Conservation (phyloP, 768 basidiomycete genomes). For the Boletus edulis region DNA sequence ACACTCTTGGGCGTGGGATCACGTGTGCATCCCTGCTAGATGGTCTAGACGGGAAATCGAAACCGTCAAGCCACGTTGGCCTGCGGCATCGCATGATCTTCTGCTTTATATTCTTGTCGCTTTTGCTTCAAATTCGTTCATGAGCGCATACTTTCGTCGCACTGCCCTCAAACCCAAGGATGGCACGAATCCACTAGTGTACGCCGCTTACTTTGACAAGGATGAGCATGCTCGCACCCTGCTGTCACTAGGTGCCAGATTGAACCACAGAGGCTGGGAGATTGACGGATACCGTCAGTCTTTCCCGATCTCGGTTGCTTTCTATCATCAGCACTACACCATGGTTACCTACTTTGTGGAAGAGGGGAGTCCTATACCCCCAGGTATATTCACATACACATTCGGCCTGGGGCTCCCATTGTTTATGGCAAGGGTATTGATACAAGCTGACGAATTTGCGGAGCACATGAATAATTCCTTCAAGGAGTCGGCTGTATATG, state of each 20-base stretch:
- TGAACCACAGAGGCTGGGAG: background rate
- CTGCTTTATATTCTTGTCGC: background rate
- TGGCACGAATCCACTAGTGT: constrained; percentile 3
- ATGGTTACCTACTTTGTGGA: background rate
- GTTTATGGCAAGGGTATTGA: background rate
- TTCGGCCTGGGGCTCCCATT: background rate
- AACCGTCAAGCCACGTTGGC: background rate
- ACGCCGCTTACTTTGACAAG: constrained; percentile 1
- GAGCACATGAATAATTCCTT: background rate
- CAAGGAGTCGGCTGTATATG: background rate
- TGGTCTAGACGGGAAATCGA: too few relatives aligned
- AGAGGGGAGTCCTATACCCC: background rate
- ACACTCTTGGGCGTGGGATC: background rate
- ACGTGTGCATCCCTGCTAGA: background rate
- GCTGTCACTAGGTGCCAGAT: background rate
- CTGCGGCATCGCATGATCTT: background rate
- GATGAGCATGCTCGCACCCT: background rate
- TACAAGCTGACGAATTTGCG: background rate
- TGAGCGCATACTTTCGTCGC: background rate
- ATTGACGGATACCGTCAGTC: background rate
- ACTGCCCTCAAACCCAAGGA: background rate
- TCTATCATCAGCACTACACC: background rate
- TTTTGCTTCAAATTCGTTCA: background rate
- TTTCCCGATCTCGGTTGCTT: background rate
- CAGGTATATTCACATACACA: background rate